Evolutionary conservation across 441 rosid genomes (phyloP).

Genomic region (Croton laevigatus): DNA sequence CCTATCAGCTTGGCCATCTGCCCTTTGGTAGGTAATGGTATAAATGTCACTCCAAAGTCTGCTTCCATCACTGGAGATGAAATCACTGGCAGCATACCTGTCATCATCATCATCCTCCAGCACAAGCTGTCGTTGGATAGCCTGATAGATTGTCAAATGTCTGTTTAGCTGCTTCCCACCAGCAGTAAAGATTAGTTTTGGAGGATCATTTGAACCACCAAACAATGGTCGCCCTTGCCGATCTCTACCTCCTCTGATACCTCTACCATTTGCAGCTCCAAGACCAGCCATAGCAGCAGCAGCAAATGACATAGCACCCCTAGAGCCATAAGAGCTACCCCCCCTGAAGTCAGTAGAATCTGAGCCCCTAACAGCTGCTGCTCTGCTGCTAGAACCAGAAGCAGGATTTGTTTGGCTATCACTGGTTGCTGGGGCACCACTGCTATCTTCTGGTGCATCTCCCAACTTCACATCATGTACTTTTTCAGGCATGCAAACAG

Average conservation of each 20-base stretch:
- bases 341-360: constrained; percentile 74
- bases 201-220: constrained; percentile 75
- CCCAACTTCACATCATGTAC: constrained; percentile 97
- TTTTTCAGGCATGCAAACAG: constrained; percentile 88
- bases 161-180: constrained; percentile 95
- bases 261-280: constrained; percentile 91
- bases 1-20: constrained; percentile 76
- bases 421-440: constrained; percentile 44
- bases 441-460: constrained; percentile 71
- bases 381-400: constrained; percentile 86
- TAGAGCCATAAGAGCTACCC: constrained; percentile 72
- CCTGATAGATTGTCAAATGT: constrained; percentile 97
- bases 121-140: constrained; percentile 91
- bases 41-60: constrained; percentile 90
- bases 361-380: constrained; percentile 60
- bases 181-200: constrained; percentile 74
- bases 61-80: constrained; percentile 87
- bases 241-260: constrained; percentile 89
- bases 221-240: constrained; percentile 79
- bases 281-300: constrained; percentile 99
- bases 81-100: constrained; percentile 77
- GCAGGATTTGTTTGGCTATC: constrained; percentile 62
- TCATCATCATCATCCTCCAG: constrained; percentile 93
- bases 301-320: constrained; percentile 97
- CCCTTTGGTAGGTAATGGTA: constrained; percentile 86